phyloP scores from a whole-genome alignment of 768 basidiomycete genomes.

The Phylloporus arenicola region DNA sequence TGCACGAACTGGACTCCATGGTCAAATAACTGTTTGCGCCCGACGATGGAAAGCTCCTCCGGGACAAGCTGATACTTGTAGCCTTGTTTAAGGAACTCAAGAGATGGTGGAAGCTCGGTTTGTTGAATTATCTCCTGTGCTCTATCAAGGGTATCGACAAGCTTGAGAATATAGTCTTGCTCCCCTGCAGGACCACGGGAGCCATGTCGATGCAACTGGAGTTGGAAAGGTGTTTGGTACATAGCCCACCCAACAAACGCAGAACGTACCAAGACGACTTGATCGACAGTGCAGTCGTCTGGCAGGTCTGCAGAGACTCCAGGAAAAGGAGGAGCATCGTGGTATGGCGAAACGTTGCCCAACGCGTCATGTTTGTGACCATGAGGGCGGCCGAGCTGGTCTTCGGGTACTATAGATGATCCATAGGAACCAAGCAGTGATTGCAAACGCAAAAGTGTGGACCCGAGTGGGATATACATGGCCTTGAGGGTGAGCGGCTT shows the following conservation, averaged over 20 bases:
- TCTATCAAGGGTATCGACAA: slow-evolving; percentile 29
- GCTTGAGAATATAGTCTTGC: slow-evolving; percentile 26
- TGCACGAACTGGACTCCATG: slow-evolving; percentile 35
- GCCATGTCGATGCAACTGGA: slow-evolving; percentile 39
- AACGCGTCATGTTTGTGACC: slow-evolving; percentile 12
- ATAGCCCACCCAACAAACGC: not conserved
- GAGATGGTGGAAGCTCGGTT: slow-evolving; percentile 27
- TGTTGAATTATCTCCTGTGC: slow-evolving; percentile 19
- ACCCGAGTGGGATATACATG: slow-evolving; percentile 15
- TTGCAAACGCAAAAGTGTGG: slow-evolving; percentile 7
- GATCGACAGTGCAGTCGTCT: slow-evolving; percentile 37
- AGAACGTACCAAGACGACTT: slow-evolving; percentile 35
- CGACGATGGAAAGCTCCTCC: slow-evolving; percentile 34
- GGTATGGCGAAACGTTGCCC: slow-evolving; percentile 37
- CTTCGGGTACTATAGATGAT: not conserved
- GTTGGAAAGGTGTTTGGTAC: not conserved
- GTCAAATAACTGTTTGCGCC: slow-evolving; percentile 35
- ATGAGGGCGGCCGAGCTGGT: not conserved
- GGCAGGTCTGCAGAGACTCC: slow-evolving; percentile 30
- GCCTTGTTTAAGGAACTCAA: slow-evolving; percentile 35
- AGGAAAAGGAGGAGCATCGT: slow-evolving; percentile 23
- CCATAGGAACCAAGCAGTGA: not conserved
- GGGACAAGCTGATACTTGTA: slow-evolving; percentile 31
- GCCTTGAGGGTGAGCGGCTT: not conserved
- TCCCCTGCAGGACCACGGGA: slow-evolving; percentile 32